Percentiles rank a stretch among this genome's conserved stretches.
Evolutionary conservation across 2,329 filamentous ascomycete species (phyloP).

Genomic region (Pestalotiopsis sp.): DNA sequence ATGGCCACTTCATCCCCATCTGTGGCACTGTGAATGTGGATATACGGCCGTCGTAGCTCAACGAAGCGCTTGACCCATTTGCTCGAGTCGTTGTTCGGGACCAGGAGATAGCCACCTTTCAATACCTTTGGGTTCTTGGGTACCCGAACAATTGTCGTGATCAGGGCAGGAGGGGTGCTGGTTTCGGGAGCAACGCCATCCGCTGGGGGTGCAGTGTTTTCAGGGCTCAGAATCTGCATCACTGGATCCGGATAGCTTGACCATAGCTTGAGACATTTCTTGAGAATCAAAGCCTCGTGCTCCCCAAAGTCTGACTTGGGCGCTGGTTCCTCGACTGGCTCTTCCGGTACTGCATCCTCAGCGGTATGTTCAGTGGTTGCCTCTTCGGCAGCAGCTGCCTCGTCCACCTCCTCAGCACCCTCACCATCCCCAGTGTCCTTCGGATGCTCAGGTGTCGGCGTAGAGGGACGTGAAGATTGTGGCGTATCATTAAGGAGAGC

Average conservation of each 20-base stretch:
- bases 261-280: conserved; percentile 66
- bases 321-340: conserved; percentile 13
- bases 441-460: conserved; percentile 19
- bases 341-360: not conserved
- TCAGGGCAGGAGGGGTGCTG: conserved; percentile 60
- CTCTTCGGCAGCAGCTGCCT: conserved; percentile 23
- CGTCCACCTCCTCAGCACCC: conserved; percentile 18
- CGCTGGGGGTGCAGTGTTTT: conserved; percentile 68
- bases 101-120: conserved; percentile 85
- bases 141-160: conserved; percentile 75
- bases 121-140: conserved; percentile 79
- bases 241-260: conserved; percentile 57
- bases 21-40: conserved; percentile 82
- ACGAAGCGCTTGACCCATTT: conserved; percentile 92
- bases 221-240: conserved; percentile 54
- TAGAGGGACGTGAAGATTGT: conserved; percentile 45
- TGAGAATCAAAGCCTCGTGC: conserved; percentile 46
- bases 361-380: conserved; percentile 20
- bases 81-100: conserved; percentile 77
- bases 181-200: conserved; percentile 56
- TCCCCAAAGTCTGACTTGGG: conserved; percentile 44
- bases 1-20: conserved; percentile 90
- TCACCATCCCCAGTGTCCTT: conserved; percentile 1
- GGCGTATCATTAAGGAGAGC: conserved; percentile 60
- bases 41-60: conserved; percentile 85